phyloP scores from a whole-genome alignment of 2,329 filamentous ascomycete species.

The Colletotrichum zoysiae region DNA sequence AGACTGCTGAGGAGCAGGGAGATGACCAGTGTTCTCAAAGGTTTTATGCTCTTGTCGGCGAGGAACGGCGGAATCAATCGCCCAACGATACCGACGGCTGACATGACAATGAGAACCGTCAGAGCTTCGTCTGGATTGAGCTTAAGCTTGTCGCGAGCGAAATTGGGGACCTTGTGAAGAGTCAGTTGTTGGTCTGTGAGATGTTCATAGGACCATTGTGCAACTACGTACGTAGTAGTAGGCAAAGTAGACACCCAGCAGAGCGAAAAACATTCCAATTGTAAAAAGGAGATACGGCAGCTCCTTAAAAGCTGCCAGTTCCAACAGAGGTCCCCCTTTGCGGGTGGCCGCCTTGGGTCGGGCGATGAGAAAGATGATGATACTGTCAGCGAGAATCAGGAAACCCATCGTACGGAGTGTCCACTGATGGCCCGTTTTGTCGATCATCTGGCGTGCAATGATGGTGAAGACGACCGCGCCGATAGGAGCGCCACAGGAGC shows the following conservation, averaged over 20 bases:
- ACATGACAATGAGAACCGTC: slow-evolving; percentile 38
- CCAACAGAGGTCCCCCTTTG: slow-evolving; percentile 27
- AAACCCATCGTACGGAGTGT: slow-evolving; percentile 72
- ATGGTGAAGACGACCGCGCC: slow-evolving; percentile 67
- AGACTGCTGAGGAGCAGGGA: slow-evolving; percentile 29
- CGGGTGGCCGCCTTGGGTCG: slow-evolving; percentile 19
- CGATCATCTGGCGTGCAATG: slow-evolving; percentile 65
- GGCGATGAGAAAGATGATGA: slow-evolving; percentile 30
- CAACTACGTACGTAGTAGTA: slow-evolving; percentile 32
- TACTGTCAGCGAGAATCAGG: slow-evolving; percentile 73
- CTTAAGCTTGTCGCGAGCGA: slow-evolving; percentile 9
- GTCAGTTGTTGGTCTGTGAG: not conserved
- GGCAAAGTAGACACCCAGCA: slow-evolving; percentile 36
- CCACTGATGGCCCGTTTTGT: slow-evolving; percentile 68
- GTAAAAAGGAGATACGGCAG: slow-evolving; percentile 35
- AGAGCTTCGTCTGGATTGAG: slow-evolving; percentile 33
- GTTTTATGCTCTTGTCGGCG: slow-evolving; percentile 42
- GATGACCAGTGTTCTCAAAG: slow-evolving; percentile 40
- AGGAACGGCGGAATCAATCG: slow-evolving; percentile 42
- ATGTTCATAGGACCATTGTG: not conserved
- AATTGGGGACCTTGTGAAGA: slow-evolving; percentile 24
- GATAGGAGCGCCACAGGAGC: slow-evolving; percentile 67
- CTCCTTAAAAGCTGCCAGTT: slow-evolving; percentile 37
- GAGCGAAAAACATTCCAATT: slow-evolving; percentile 39
- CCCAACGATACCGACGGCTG: slow-evolving; percentile 42